Percentiles rank a stretch among this genome's conserved stretches.
phyloP scores from a whole-genome alignment of 2,329 filamentous ascomycete species.

The Dactylellina leptospora region DNA sequence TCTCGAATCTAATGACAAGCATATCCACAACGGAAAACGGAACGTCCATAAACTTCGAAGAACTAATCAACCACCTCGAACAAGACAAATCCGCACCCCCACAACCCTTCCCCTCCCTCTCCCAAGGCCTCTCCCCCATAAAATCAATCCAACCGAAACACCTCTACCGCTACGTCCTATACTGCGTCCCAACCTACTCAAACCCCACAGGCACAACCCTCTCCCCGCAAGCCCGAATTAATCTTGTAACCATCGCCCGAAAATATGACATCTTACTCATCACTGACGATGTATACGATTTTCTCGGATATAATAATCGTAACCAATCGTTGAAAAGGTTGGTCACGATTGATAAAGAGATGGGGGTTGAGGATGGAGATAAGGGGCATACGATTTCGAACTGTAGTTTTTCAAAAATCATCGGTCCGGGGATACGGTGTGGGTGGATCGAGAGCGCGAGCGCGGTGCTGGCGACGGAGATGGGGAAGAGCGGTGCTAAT shows the following conservation, averaged over 20 bases:
- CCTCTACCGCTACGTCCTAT: slow-evolving; percentile 86
- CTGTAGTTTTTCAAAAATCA: slow-evolving; percentile 88
- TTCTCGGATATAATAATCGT: slow-evolving; percentile 65
- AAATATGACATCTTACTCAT: slow-evolving; percentile 82
- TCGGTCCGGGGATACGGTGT: slow-evolving; percentile 79
- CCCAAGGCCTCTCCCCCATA: slow-evolving; percentile 18
- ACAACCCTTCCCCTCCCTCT: slow-evolving; percentile 19
- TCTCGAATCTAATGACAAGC: slow-evolving; percentile 46
- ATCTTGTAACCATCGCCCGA: slow-evolving; percentile 78
- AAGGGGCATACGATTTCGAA: slow-evolving; percentile 81
- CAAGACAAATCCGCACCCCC: slow-evolving; percentile 66
- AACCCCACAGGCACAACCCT: slow-evolving; percentile 89
- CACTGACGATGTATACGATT: slow-evolving; percentile 92
- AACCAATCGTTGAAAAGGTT: slow-evolving; percentile 27
- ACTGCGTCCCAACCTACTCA: slow-evolving; percentile 85
- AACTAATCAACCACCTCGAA: slow-evolving; percentile 94
- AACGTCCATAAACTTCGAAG: slow-evolving; percentile 98
- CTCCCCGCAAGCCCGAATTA: slow-evolving; percentile 72
- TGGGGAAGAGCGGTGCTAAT: slow-evolving; percentile 64
- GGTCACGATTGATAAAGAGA: slow-evolving; percentile 40
- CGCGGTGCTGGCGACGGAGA: slow-evolving; percentile 68
- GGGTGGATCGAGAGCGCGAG: slow-evolving; percentile 85
- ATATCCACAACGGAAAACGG: slow-evolving; percentile 71
- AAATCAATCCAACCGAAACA: slow-evolving; percentile 43
- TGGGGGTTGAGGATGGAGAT: slow-evolving; percentile 28